Percentiles rank a stretch among this genome's conserved stretches.
phyloP scores from a whole-genome alignment of 2,329 filamentous ascomycete genomes.

The Lachnellula arida region DNA sequence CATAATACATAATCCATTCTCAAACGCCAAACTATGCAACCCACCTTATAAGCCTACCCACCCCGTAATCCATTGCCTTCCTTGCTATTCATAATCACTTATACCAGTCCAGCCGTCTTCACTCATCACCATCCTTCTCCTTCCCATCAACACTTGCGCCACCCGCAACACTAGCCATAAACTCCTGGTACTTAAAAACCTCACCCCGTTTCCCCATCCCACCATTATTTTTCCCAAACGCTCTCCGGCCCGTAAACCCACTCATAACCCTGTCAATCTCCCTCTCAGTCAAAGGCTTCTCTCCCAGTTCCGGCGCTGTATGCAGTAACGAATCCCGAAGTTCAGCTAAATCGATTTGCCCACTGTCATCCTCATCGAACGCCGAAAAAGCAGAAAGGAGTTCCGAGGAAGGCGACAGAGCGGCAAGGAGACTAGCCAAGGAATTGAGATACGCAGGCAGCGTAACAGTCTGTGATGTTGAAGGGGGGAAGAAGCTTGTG shows the following conservation, averaged over 20 bases:
- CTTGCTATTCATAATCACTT: no score
- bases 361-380: conserved; percentile 93
- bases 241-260: conserved; percentile 78
- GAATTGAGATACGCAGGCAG: conserved; percentile 83
- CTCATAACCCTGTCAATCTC: conserved; percentile 86
- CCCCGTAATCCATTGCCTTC: background rate
- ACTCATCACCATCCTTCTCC: conserved; percentile 14
- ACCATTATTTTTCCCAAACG: conserved; percentile 61
- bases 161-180: conserved; percentile 50
- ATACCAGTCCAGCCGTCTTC: background rate
- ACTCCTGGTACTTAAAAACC: conserved; percentile 91
- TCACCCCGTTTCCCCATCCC: conserved; percentile 64
- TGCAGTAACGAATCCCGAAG: conserved; percentile 77
- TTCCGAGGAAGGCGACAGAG: conserved; percentile 73
- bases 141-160: conserved; percentile 25
- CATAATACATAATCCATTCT: background rate
- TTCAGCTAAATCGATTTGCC: conserved; percentile 81
- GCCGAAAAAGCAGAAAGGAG: conserved; percentile 87
- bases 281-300: conserved; percentile 55
- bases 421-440: conserved; percentile 67
- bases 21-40: background rate
- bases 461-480: conserved; percentile 66
- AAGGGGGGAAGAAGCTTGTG: conserved; percentile 77
- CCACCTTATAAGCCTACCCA: background rate
- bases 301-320: conserved; percentile 72